Conservation (phyloP, 805 yeast genomes). For the Suhomyces kilbournensis region DNA sequence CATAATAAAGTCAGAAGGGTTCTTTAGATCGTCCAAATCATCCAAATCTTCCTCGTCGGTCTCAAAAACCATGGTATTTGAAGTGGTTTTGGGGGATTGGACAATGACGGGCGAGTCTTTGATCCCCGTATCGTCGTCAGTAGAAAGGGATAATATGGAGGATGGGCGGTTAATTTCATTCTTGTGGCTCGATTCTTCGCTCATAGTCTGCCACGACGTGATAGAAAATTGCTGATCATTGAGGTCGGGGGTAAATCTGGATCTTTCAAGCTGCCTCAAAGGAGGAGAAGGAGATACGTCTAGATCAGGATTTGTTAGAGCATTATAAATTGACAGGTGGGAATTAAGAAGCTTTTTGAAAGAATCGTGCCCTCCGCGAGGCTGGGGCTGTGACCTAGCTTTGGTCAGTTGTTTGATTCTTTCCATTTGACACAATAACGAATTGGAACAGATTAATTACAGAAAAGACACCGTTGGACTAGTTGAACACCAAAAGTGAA, state of each 20-base stretch:
- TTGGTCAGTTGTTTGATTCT: background rate
- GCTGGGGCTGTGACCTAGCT: background rate
- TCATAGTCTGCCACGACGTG: conserved; percentile 32
- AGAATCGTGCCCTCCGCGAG: background rate
- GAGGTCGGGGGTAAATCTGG: conserved; percentile 9
- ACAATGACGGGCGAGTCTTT: conserved; percentile 20
- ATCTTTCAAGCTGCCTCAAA: background rate
- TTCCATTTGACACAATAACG: background rate
- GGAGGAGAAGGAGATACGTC: conserved; percentile 20
- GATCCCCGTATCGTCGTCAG: conserved; percentile 21
- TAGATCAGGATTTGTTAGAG: conserved; percentile 39
- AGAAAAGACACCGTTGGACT: background rate
- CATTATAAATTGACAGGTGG: conserved; percentile 38
- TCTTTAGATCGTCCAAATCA: conserved; percentile 10
- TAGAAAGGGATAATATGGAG: conserved; percentile 25
- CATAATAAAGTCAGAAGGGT: conserved; percentile 33
- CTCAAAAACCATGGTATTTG: conserved; percentile 38
- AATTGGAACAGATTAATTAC: background rate
- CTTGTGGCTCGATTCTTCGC: conserved; percentile 15
- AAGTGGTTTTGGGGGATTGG: conserved; percentile 15
- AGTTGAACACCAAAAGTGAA: background rate
- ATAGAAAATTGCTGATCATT: conserved; percentile 13
- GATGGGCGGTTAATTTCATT: conserved; percentile 12
- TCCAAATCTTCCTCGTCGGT: conserved; percentile 26
- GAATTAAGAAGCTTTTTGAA: conserved; percentile 29